Base-by-base conservation (phyloP, 768 basidiomycete species). In the Suillus bovinus region DNA sequence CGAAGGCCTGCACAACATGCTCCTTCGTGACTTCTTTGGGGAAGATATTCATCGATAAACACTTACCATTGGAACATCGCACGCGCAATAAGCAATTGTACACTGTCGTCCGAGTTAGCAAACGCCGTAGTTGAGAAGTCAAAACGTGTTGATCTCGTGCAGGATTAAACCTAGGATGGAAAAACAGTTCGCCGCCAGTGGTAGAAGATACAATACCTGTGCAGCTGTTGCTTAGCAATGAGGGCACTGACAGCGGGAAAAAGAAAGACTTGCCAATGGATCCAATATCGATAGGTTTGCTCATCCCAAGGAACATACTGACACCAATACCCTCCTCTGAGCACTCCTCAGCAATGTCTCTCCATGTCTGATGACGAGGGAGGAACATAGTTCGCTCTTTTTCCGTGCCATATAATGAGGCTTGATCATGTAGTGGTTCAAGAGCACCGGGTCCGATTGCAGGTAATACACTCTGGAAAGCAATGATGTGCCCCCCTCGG, bases 151-250 rank as follows among this genome's bases (percentile, higher is more conserved):
- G 81, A 71, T 97, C 94, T 55, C 90, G 83, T 8, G 75, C 72
- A 4, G 85, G 81, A 58, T 89, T 83, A 72, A 94, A 99, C n/a
- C 92, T 84, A 10, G 96, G 97, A 69, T 96, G 91, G 78, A 89
- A 96, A 76, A 90, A 96, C 1, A 96, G 69, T 61, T 95, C 93
- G 22, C 97, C 97, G 16, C 97, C 97, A 8, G 93, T 94, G 13
- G 86, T 71, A 0, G 86, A 86, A 0, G 90, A 72, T 7, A 95
- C 81, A 4, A 81, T 75, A 47, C 90, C 91, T 88, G 63, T 14
- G 31, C 11, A 41, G n/a, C 17, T 38, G 53, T 55, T 38, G 53
- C 57, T 65, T 53, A 69, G 46, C 34, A 61, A 58, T 44, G 36
- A 58, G 29, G 42, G 61, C 36, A 52, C 31, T 33, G 61, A 44